phyloP scores from a whole-genome alignment of 2,329 filamentous ascomycete species.

The Emergomyces orientalis region DNA sequence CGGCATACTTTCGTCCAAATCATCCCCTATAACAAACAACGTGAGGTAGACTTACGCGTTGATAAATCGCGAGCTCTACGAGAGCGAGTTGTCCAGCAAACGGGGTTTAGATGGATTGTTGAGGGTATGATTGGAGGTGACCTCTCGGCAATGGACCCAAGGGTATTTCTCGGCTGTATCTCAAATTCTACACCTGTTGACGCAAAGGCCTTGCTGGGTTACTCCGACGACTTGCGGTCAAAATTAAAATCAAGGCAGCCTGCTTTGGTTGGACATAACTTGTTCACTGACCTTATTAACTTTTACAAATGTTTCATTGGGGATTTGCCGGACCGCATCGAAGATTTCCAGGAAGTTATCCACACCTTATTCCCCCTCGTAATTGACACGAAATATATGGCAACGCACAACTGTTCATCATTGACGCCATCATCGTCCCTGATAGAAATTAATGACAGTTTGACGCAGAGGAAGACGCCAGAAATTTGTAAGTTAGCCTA shows the following conservation, averaged over 20 bases:
- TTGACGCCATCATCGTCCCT: slow-evolving; percentile 38
- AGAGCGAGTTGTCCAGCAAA: slow-evolving; percentile 27
- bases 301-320: slow-evolving; percentile 53
- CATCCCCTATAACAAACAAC: slow-evolving; percentile 27
- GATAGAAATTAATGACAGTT: slow-evolving; percentile 22
- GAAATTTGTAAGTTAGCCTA: slow-evolving; percentile 23
- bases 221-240: slow-evolving; percentile 28
- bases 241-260: slow-evolving; percentile 39
- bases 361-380: slow-evolving; percentile 48
- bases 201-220: slow-evolving; percentile 18
- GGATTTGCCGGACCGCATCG: slow-evolving; percentile 45
- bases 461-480: slow-evolving; percentile 22
- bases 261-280: slow-evolving; percentile 53
- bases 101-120: slow-evolving; percentile 40
- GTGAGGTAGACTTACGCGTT: slow-evolving; percentile 26
- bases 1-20: slow-evolving; percentile 35
- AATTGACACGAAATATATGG: slow-evolving; percentile 56
- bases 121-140: slow-evolving; percentile 38
- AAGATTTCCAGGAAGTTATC: slow-evolving; percentile 44
- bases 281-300: slow-evolving; percentile 55
- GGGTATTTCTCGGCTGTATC: slow-evolving; percentile 25
- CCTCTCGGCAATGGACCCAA: slow-evolving; percentile 27
- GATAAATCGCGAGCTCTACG: slow-evolving; percentile 23
- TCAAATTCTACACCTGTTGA: slow-evolving; percentile 13
- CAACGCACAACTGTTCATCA: slow-evolving; percentile 45